Percentiles rank a stretch among this genome's conserved stretches.
Conservation (phyloP, 2,329 filamentous ascomycete genomes). For the Dothideomycetes sp. region DNA sequence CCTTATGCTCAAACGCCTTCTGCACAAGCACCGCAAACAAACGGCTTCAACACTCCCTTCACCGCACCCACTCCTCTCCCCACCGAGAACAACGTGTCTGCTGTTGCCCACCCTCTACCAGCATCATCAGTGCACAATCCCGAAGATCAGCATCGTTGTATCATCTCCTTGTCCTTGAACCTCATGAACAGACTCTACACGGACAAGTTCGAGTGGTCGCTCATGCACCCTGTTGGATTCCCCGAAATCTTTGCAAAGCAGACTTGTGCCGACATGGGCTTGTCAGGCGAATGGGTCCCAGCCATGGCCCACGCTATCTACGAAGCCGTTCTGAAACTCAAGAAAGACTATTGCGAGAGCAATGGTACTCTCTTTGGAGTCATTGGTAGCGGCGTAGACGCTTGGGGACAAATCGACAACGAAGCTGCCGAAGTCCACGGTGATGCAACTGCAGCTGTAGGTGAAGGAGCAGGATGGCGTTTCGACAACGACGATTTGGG, state of each 20-base stretch:
- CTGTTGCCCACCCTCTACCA: constrained; percentile 54
- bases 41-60: constrained; percentile 35
- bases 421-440: constrained; percentile 60
- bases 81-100: constrained; percentile 52
- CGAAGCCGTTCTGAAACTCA: constrained; percentile 81
- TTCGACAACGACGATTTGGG: constrained; percentile 86
- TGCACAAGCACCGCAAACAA: constrained; percentile 40
- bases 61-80: constrained; percentile 38
- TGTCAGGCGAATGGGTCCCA: constrained; percentile 86
- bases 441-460: constrained; percentile 27
- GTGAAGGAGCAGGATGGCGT: constrained; percentile 83
- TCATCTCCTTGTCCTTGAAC: constrained; percentile 85
- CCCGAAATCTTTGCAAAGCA: constrained; percentile 87
- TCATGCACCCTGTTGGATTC: constrained; percentile 82
- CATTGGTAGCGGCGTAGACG: constrained; percentile 61
- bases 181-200: constrained; percentile 85
- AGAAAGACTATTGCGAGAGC: constrained; percentile 93
- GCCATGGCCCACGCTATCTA: constrained; percentile 95
- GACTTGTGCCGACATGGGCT: constrained; percentile 83
- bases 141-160: constrained; percentile 89
- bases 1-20: constrained; percentile 25
- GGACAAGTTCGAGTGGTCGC: constrained; percentile 96
- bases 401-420: constrained; percentile 71
- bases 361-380: constrained; percentile 53
- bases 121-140: constrained; percentile 61